phyloP scores from a whole-genome alignment of 1,284 basidiomycete species.

The Macrocystidia cucumis region DNA sequence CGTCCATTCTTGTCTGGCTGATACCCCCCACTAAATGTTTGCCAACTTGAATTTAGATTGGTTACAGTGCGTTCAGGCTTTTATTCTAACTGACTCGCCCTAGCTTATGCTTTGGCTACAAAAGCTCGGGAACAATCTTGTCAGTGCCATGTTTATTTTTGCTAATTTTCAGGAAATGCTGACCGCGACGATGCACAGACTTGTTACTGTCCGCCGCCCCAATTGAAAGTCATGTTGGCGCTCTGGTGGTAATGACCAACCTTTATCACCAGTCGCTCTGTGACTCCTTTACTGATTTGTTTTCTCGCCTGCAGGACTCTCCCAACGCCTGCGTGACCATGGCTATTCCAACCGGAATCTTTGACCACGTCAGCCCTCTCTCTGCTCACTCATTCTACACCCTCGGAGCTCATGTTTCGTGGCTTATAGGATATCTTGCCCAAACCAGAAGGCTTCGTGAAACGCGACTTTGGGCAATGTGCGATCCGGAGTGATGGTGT shows the following conservation, averaged over 20 bases:
- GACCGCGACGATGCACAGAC: constrained; percentile 41
- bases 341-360: constrained; percentile 64
- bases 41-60: constrained; percentile 30
- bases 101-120: background rate
- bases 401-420: constrained; percentile 4
- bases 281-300: background rate
- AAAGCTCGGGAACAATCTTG: constrained; percentile 67
- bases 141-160: too few relatives aligned
- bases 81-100: too few relatives aligned
- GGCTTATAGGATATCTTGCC: constrained; percentile 52
- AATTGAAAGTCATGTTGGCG: constrained; percentile 69
- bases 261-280: too few relatives aligned
- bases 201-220: constrained; percentile 72
- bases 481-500: constrained; percentile 60
- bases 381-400: background rate
- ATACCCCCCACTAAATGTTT: background rate
- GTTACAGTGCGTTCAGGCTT: constrained; percentile 58
- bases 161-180: too few relatives aligned
- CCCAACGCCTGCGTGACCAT: constrained; percentile 75
- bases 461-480: constrained; percentile 52
- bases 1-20: too few relatives aligned
- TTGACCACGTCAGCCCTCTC: constrained; percentile 47
- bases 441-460: constrained; percentile 48
- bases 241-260: constrained; percentile 67
- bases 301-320: constrained; percentile 39